Evolutionary conservation across 2,329 filamentous ascomycete genomes (phyloP).

Genomic region (Trichophyton equinum): DNA sequence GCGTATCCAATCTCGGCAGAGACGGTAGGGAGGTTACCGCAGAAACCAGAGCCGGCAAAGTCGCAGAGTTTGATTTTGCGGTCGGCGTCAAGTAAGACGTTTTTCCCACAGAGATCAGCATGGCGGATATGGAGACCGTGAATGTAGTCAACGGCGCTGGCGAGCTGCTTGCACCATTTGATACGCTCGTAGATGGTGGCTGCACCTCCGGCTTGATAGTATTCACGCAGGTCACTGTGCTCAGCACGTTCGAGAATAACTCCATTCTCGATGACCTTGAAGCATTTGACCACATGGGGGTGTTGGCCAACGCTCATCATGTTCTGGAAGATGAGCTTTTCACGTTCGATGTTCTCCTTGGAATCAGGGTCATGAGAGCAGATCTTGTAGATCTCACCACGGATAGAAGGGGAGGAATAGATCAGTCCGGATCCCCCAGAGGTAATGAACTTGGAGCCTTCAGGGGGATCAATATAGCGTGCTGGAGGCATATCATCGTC

Average conservation of each 20-base stretch:
- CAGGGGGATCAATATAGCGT: constrained; percentile 3
- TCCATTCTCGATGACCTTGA: neutral
- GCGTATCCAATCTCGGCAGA: neutral
- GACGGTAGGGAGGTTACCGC: neutral
- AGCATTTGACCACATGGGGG: constrained; percentile 5
- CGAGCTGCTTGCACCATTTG: constrained; percentile 5
- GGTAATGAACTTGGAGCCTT: neutral
- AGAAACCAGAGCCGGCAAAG: constrained; percentile 7
- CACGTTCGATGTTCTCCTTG: constrained; percentile 1
- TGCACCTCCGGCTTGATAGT: constrained; percentile 3
- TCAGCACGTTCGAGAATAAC: constrained; percentile 6
- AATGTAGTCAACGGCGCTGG: constrained; percentile 6
- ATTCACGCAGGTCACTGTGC: constrained; percentile 4
- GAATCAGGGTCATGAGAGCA: constrained; percentile 6
- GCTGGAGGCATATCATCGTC: neutral
- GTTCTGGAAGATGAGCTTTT: constrained; percentile 1
- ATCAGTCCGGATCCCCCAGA: constrained; percentile 1
- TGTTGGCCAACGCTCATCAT: constrained; percentile 3
- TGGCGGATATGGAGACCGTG: constrained; percentile 4
- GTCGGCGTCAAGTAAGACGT: constrained; percentile 6
- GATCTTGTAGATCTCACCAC: constrained; percentile 1
- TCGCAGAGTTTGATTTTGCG: constrained; percentile 8
- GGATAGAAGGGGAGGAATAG: neutral
- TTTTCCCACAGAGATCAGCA: constrained; percentile 5
- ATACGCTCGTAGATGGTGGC: constrained; percentile 6